Evolutionary conservation across 768 basidiomycete species (phyloP), one percentile per base, ranked within the genome.

Genomic region (Suillus occidentalis): DNA sequence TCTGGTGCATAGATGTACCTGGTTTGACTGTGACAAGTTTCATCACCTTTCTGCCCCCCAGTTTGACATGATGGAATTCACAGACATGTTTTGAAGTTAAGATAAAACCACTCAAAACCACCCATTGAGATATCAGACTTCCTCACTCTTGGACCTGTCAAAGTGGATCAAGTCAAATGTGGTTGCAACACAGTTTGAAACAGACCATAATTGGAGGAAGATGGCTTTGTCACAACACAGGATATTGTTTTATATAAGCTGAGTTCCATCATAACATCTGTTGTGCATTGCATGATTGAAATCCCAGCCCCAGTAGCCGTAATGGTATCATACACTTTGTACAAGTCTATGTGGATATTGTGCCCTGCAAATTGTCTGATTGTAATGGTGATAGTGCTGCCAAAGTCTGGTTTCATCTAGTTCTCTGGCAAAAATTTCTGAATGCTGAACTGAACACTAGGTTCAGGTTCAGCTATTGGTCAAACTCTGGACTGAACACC

Each of bases 271-370:
- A 47, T 47, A n/a, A 47, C 45, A n/a, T 47, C 45, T 12, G n/a
- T 10, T n/a, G 45, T 22, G 12, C 45, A n/a, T 22, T n/a, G 45
- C 20, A n/a, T 6, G 14, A 83, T 79, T 73, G 80, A 45, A 76
- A 81, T 31, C 73, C 84, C 79, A 3, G 78, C 76, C 4, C 81
- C 81, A 39, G 76, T 67, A 28, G 75, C 74, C 4, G 75, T 76
- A 31, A 81, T 73, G 53, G 77, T 73, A 22, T 75, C 77, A 28
- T 75, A 77, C 0, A 80, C 75, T 71, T 85, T 83, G 68, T 83
- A 85, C 3, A 84, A 67, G 62, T 79, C 71, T 16, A 81, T 75
- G 63, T 76, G 69, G 4, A 80, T 67, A 68, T 77, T 66, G 7
- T 71, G 66, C 4, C 72, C 49, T 12, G 74, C 66, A 53, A 73